A percentile compares a stretch with the other conserved stretches of the same genome.
These are phyloP conservation scores for Apophysomyces trapeziformis DNA, from an alignment of 371 early-diverging fungal species.

Conservation along the genomic window DNA sequence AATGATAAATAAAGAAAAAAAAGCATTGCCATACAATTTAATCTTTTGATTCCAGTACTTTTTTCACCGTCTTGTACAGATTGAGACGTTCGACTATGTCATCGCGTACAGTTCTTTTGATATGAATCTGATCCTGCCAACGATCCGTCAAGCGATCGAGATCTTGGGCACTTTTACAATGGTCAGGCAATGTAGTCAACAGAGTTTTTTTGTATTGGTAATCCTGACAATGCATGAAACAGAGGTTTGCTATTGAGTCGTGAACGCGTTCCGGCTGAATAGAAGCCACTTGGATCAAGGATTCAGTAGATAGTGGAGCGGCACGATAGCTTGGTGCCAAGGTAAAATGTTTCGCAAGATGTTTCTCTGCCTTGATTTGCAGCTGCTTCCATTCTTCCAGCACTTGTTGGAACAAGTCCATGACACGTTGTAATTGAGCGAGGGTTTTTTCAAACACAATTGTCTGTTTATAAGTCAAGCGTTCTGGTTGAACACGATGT, in stretches of 20 bases:
- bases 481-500: not conserved
- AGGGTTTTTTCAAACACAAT: conserved; percentile 8
- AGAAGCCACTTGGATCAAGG: conserved; percentile 17
- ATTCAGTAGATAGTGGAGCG: conserved; percentile 19
- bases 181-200: conserved; percentile 6
- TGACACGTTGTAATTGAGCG: not conserved
- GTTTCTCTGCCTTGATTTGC: conserved; percentile 8
- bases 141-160: not conserved
- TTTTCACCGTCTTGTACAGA: conserved; percentile 12
- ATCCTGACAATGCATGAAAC: conserved; percentile 8
- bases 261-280: conserved; percentile 15
- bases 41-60: conserved; percentile 14
- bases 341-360: conserved; percentile 1
- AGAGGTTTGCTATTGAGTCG: conserved; percentile 5
- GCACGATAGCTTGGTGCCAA: not conserved
- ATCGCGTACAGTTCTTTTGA: not conserved
- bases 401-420: not conserved
- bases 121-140: not conserved
- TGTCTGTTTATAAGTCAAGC: conserved; percentile 13
- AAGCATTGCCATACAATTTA: not conserved
- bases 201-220: conserved; percentile 11
- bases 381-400: conserved; percentile 12
- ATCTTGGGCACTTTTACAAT: not conserved
- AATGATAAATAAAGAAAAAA: not conserved
- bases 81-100: conserved; percentile 18